Evolutionary conservation across 78 protist species (phyloP), one percentile per base, ranked within the genome.

Genomic region (Dictyostelium purpureum): DNA sequence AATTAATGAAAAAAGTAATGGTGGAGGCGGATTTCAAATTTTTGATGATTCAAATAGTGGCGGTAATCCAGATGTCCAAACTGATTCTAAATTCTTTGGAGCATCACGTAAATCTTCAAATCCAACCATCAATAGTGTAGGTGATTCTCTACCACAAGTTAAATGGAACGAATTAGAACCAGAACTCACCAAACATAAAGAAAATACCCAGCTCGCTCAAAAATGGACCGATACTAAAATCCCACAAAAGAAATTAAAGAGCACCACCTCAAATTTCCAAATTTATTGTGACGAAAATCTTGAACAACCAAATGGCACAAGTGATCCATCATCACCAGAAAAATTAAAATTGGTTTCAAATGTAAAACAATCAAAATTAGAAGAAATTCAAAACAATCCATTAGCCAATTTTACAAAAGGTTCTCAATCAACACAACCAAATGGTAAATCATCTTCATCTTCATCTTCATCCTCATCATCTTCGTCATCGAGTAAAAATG

Each of bases 161-260:
- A 26, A 24, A 33, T 85, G 92, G 92, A 82, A 85, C 19, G 92
- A 85, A 35, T 35, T 85, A 19, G 92, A 85, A 47, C 92, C 92
- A 26, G 92, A 85, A 77, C 31, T 85, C 2, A 56, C 26, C 19
- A 85, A 85, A 38, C 92, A 85, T 45, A 85, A 85, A 45, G 92
- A 85, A 77, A 85, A 85, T 33, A 73, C 71, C 4, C 80, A 57
- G 47, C 6, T 43, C 18, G 59, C 92, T 28, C 45, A 59, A 21
- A 52, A 61, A 38, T 85, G 92, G 92, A 21, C 66, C 6, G 92
- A 85, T 33, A 49, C 74, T 0, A 85, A 85, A 40, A 24, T 85
- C 2, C 52, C 56, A 4, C 92, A 85, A 45, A 85, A 85, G 47
- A 71, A 57, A n/a, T 61, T 14, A 28, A 85, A 85, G 59, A 37